Evolutionary conservation across 1,139 yeast species (phyloP), one percentile per base, ranked within the genome.

Genomic region (Kazachstania sp.): DNA sequence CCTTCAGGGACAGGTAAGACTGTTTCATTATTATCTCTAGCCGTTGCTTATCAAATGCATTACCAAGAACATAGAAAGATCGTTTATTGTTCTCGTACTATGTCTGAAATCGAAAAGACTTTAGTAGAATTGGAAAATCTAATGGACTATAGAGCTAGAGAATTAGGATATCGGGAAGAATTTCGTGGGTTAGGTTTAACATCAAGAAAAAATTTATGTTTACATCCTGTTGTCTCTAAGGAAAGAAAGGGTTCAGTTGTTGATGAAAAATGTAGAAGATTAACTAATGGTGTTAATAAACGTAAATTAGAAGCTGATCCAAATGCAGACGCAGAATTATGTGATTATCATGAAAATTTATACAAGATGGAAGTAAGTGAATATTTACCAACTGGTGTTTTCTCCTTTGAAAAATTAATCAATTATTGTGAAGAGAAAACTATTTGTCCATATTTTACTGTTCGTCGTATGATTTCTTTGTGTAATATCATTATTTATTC

Each of bases 1-100:
- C 99, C 99, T 59, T 92, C 99, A n/a, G 99, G 99, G 2, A 92
- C 99, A 4, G 99, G 99, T 39, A 92, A 92, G 65, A 92, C 99
- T 37, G 86, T 92, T 4, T 88, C 97, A 1, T 73, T 92, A 62
- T 72, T 92, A 39, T 87, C 97, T 0, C 69, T 92, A 39, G 87
- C 97, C 0, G 87, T 92, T 44, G 96, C 98, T 9, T 94, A 92
- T 65, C 99, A 92, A 63, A 81, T 86, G 86, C 86, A 80, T 66
- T 88, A 88, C 64, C 95, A 97, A 6, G 97, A 92, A 61, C 96
- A 87, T 58, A 72, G 98, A 40, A 92, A 92, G 71, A 81, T 92
- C 56, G 86, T 92, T 6, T 92, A 92, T 67, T 92, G 99, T 67
- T 92, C 98, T 5, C 97, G 99, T 75, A 92, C 99, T 35, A 92